Base-by-base conservation (phyloP, 1,284 basidiomycete species). In the Stereum hirsutum region DNA sequence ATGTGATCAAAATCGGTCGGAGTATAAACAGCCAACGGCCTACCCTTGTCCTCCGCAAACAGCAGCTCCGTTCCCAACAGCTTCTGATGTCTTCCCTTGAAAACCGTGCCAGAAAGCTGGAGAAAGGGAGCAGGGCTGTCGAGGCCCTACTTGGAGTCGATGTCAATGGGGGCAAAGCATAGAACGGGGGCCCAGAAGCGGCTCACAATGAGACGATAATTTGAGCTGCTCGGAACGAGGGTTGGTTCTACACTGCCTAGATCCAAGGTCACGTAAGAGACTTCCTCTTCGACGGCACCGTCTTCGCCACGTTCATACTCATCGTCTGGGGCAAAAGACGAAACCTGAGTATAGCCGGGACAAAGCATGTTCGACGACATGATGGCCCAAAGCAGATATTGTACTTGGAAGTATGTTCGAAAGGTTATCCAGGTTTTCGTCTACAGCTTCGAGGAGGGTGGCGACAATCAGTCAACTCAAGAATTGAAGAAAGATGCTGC, bases 71-170 rank as follows among this genome's bases (percentile, higher is more conserved):
- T 83, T 1, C 85, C 85, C 4, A 88, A 59, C 5, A 88, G 63
- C 10, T 63, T 57, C 46, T 81, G 75, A 49, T 86, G 78, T 35
- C 65, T 61, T 0, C 85, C 85, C 57, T 78, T 78, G 50, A 87
- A 70, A 25, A 85, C 67, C 0, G 80, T 81, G 3, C 83, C 83
- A 7, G 80, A 78, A 1, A 88, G 66, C 52, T 89, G 85, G 12
- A 89, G 57, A 51, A 75, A 86, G 0, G 85, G 85, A 0, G 75
- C 79, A 0, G 81, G 74, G 0, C 81, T 81, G 55, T 89, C 83
- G 14, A 89, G 59, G 2, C 84, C 85, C 85, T 88, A 50, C n/a
- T 30, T 20, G 24, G 28, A 5, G 37, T 23, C 41, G 20, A 41
- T 17, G n/a, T 7, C n/a, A 19, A 4, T 6, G 44, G 21, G 43